Percentiles rank a stretch among this genome's conserved stretches.
phyloP scores from a whole-genome alignment of 805 yeast species.

The Hanseniaspora valbyensis region DNA sequence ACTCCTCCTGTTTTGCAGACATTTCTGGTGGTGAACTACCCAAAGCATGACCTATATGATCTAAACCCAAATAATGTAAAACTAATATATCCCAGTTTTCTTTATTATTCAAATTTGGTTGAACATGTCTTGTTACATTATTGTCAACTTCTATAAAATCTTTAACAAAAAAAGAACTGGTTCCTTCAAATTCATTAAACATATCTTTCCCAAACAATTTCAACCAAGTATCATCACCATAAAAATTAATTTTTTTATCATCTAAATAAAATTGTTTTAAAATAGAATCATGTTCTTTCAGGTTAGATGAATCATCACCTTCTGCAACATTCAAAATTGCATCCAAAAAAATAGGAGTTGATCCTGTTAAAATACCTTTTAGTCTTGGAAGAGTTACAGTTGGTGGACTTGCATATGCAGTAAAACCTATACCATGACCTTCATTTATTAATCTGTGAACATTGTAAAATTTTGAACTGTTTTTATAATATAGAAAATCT shows the following conservation, averaged over 20 bases:
- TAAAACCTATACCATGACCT: constrained; percentile 74
- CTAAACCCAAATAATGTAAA: constrained; percentile 84
- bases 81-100: constrained; percentile 72
- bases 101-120: constrained; percentile 20
- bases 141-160: constrained; percentile 90
- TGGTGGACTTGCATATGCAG: constrained; percentile 89
- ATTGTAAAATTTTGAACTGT: constrained; percentile 51
- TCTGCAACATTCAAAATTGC: constrained; percentile 91
- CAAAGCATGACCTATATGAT: constrained; percentile 96
- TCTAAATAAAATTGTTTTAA: constrained; percentile 45
- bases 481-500: constrained; percentile 63
- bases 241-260: constrained; percentile 52
- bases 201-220: constrained; percentile 61
- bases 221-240: constrained; percentile 97
- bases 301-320: constrained; percentile 58
- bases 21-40: constrained; percentile 76
- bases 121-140: constrained; percentile 81
- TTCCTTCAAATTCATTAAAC: constrained; percentile 66
- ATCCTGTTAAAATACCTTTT: constrained; percentile 88
- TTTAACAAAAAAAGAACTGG: constrained; percentile 85
- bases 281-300: constrained; percentile 80
- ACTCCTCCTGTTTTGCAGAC: constrained; percentile 73
- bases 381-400: constrained; percentile 91
- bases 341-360: constrained; percentile 86
- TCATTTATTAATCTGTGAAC: constrained; percentile 53